phyloP scores from a whole-genome alignment of 2,329 filamentous ascomycete species.

The Epichloe gansuensis region DNA sequence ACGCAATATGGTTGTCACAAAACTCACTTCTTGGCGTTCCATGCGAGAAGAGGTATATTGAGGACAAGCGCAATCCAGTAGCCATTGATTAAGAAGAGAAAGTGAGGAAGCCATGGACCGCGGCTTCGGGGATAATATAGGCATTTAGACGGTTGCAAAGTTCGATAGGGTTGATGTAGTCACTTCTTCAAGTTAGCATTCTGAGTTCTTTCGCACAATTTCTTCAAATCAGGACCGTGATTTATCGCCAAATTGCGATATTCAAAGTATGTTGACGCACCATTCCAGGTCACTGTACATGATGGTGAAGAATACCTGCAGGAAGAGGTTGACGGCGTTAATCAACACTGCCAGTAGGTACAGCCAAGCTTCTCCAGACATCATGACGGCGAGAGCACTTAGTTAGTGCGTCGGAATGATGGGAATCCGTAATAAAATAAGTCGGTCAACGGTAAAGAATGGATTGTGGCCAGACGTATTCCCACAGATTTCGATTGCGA shows the following conservation, averaged over 20 bases:
- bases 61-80: constrained; percentile 93
- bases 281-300: constrained; percentile 99
- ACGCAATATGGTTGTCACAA: not conserved
- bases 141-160: constrained; percentile 99
- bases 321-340: constrained; percentile 99
- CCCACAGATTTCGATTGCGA: not conserved
- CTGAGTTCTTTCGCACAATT: not conserved
- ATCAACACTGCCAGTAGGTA: constrained; percentile 96
- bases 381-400: constrained; percentile 28
- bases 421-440: not conserved
- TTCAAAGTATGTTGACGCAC: constrained; percentile 40
- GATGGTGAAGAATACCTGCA: constrained; percentile 99
- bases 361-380: constrained; percentile 98
- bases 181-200: constrained; percentile 40
- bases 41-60: constrained; percentile 82
- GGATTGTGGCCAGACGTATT: not conserved
- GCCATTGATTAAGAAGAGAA: constrained; percentile 94
- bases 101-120: constrained; percentile 91
- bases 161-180: constrained; percentile 99
- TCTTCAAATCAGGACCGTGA: not conserved
- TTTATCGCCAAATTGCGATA: not conserved
- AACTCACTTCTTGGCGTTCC: constrained; percentile 95
- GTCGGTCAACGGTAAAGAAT: not conserved
- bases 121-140: constrained; percentile 97
- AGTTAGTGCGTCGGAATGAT: not conserved